These are phyloP conservation scores for Boletus rubroflammeus DNA, from an alignment of 768 basidiomycete species.

Conservation along the genomic window DNA sequence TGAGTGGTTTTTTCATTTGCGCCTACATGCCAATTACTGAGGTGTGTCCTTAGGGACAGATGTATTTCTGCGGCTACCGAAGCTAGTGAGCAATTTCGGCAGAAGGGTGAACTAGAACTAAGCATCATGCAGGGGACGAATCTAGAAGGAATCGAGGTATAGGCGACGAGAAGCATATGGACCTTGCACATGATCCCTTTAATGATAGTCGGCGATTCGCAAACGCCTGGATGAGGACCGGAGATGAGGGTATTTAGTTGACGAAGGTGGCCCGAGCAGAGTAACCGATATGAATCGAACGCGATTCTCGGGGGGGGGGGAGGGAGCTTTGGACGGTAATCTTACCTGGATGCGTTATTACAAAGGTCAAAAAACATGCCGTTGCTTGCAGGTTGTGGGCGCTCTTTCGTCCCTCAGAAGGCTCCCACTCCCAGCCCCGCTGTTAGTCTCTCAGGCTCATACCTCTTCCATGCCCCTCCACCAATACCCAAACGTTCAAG, in stretches of 20 bases:
- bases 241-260: slow-evolving; percentile 2
- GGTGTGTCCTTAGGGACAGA: slow-evolving; percentile 58
- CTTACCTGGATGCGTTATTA: not conserved
- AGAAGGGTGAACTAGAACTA: not conserved
- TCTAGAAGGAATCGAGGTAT: slow-evolving; percentile 80
- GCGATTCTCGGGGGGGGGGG: not conserved
- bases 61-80: slow-evolving; percentile 76
- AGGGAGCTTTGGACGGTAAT: too few species aligned
- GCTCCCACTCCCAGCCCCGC: not conserved
- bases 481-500: not conserved
- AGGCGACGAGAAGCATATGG: slow-evolving; percentile 6
- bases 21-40: not conserved
- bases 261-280: not conserved
- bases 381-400: slow-evolving; percentile 4
- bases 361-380: slow-evolving; percentile 10
- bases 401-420: slow-evolving; percentile 1
- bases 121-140: slow-evolving; percentile 63
- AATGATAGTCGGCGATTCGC: slow-evolving; percentile 9
- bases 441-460: not conserved
- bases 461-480: not conserved
- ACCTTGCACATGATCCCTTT: not conserved
- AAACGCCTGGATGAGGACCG: not conserved
- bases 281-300: not conserved
- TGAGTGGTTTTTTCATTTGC: slow-evolving; percentile 34
- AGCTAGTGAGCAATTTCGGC: slow-evolving; percentile 51